These are phyloP conservation scores for Fusarium udum DNA, from an alignment of 2,329 filamentous ascomycete species.

Conservation along the genomic window DNA sequence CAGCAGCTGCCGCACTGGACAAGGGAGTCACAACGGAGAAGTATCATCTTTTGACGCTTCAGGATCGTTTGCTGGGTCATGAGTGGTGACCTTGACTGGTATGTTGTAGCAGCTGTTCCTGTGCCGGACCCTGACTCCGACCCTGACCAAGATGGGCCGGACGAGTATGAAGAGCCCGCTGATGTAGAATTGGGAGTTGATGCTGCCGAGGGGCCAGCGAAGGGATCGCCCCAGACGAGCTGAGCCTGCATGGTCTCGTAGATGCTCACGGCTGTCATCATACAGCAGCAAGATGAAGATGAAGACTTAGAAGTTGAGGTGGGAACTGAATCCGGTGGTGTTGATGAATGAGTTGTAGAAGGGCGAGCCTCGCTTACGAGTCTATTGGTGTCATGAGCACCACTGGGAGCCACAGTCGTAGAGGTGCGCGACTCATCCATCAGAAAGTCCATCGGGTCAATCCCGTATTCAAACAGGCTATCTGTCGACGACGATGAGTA, in stretches of 20 bases:
- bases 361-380: neutral
- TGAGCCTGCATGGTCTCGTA: neutral
- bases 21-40: neutral
- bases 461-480: neutral
- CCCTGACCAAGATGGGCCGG: neutral
- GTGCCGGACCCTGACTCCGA: neutral
- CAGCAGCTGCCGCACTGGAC: fast-evolving
- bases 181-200: neutral
- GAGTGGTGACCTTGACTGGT: neutral
- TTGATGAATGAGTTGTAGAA: neutral
- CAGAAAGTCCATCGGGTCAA: neutral
- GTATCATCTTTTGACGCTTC: neutral
- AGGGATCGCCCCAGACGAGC: neutral
- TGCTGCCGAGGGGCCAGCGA: neutral
- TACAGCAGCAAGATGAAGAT: neutral
- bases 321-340: neutral
- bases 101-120: fast-evolving
- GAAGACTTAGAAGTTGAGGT: neutral
- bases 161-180: neutral
- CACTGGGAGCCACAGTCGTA: neutral
- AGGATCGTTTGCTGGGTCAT: neutral
- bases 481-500: neutral
- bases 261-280: neutral
- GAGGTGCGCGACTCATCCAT: neutral
- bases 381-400: neutral